Evolutionary conservation across 257 asterid species (phyloP), one percentile per base, ranked within the genome.

Genomic region (Gentiana straminea): DNA sequence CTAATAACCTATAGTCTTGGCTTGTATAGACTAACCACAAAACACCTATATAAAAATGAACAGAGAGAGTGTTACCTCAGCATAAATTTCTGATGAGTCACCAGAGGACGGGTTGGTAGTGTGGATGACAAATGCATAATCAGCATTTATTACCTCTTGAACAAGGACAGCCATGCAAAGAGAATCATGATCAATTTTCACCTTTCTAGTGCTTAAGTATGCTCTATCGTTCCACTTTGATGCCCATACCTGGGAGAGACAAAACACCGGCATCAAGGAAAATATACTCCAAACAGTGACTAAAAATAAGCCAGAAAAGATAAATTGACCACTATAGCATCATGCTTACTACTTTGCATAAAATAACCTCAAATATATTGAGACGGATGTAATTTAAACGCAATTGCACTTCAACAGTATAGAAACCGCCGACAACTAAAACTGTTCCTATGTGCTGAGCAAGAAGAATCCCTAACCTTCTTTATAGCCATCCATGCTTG

Each of bases 171-270:
- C 99, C 99, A 92, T 92, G 80, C 94, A 85, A 68, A 92, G 95
- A 75, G 64, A 81, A 70, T 83, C 89, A 54, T 92, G 99, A 69
- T 92, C 87, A 61, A 92, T 84, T 64, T 88, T 88, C 76, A 83
- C 99, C 79, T 85, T 92, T 73, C 89, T 81, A 53, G 95, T 85
- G 86, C 99, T 92, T 74, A 85, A 83, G 71, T 83, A 92, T 73
- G 99, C 99, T 75, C 99, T 81, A 77, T 92, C 99, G 41, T 92
- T 92, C 99, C 99, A 92, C 67, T 92, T 92, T 50, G 99, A 92
- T 65, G 97, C 97, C 99, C 99, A 92, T 34, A 92, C 99, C 99
- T 92, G 48, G 50, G n/a, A 67, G 63, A 64, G 35, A 47, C 39
- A 69, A 32, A 50, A 55, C 24, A 15, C n/a, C 46, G 56, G 59